These are phyloP conservation scores for Mycena chlorophos DNA, from an alignment of 768 basidiomycete genomes.

Conservation along the genomic window DNA sequence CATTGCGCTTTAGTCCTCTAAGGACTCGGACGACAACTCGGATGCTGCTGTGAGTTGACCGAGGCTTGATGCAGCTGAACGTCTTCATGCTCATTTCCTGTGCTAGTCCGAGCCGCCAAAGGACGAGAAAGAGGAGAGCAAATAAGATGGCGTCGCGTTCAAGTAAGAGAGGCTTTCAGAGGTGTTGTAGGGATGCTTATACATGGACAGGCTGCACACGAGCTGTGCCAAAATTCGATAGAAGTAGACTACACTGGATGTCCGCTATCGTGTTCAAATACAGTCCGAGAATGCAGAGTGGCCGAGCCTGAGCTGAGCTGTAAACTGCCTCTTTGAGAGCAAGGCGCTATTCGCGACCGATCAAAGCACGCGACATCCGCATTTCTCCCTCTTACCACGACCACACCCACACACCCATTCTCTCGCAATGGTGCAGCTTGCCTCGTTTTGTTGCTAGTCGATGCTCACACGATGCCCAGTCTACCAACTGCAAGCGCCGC, in stretches of 20 bases:
- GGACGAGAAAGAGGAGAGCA: slow-evolving; percentile 1
- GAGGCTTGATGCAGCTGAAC: not conserved
- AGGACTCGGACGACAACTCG: not conserved
- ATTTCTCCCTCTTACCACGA: not conserved
- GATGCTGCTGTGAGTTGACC: not conserved
- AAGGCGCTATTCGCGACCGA: not conserved
- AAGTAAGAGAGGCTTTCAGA: not conserved
- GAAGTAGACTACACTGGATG: not conserved
- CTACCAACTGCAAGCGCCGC: slow-evolving; percentile 90
- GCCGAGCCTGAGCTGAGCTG: not conserved
- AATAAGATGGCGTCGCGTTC: not conserved
- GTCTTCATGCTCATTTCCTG: not conserved
- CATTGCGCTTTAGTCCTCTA: not conserved
- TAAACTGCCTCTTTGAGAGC: not conserved
- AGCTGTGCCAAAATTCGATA: not conserved
- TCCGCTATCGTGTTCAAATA: not conserved
- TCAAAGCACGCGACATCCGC: not conserved
- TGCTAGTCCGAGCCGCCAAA: not conserved
- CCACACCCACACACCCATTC: not conserved
- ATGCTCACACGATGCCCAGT: slow-evolving; percentile 46
- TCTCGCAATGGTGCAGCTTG: not conserved
- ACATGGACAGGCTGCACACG: not conserved
- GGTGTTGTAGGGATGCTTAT: not conserved
- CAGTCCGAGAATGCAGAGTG: no score
- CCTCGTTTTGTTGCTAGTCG: slow-evolving; percentile 7